phyloP scores from a whole-genome alignment of 1,284 basidiomycete species.

The Fomitopsis schrenkii region DNA sequence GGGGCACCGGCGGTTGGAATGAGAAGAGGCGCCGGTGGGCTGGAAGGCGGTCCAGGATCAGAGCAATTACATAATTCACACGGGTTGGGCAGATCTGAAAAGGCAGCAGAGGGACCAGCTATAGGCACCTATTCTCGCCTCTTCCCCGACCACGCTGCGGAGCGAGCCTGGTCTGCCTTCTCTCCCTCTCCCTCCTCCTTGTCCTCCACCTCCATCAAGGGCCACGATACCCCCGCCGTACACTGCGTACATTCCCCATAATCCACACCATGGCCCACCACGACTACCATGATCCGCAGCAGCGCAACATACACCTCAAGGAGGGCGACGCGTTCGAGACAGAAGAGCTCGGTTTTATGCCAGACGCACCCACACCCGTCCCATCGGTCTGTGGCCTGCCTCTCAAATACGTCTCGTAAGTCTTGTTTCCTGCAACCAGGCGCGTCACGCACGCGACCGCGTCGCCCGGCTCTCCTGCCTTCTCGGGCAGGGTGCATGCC shows the following conservation, averaged over 20 bases:
- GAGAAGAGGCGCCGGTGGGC: not conserved
- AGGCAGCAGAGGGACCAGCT: not conserved
- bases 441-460: constrained; percentile 7
- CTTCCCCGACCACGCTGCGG: constrained; percentile 23
- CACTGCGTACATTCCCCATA: constrained; percentile 11
- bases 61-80: constrained; percentile 4
- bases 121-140: constrained; percentile 1
- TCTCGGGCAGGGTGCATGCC: constrained; percentile 1
- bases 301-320: constrained; percentile 22
- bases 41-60: not conserved
- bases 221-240: constrained; percentile 17
- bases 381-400: constrained; percentile 68
- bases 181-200: not conserved
- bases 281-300: constrained; percentile 24
- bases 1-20: not conserved
- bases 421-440: constrained; percentile 41
- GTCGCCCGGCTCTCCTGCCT: constrained; percentile 1
- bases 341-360: constrained; percentile 42
- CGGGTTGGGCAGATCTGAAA: constrained; percentile 9
- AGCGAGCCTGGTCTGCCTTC: constrained; percentile 21
- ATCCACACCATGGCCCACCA: constrained; percentile 25
- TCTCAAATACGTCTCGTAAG: constrained; percentile 65
- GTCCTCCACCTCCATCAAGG: constrained; percentile 10
- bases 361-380: constrained; percentile 30
- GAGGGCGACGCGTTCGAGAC: constrained; percentile 36